Base-by-base conservation (phyloP, 106 monocot genomes). In the Dendrobium huoshanense region DNA sequence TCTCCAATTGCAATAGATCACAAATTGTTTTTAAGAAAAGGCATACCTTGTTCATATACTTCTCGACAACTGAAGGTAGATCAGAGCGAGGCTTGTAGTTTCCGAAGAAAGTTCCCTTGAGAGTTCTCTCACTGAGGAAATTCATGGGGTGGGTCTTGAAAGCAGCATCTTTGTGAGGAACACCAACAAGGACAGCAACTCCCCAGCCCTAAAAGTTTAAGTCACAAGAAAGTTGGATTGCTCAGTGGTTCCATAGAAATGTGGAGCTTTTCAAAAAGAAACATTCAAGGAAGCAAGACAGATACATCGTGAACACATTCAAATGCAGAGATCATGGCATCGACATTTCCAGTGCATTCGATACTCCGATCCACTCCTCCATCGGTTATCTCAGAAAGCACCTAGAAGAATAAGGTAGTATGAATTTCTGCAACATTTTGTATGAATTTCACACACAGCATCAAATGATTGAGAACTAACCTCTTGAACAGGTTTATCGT, bases 11-110 rank as follows among this genome's bases (percentile, higher is more conserved):
- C 51, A 13, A 51, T 13, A 51, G 61, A 24, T n/a, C 22, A n/a
- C 24, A 61, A 4, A 22, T 4, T 5, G n/a, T n/a, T 20, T 61
- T 24, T 1, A 1, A n/a, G 4, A 0, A 70, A 27, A 17, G 9
- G 25, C 18, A 18, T 85, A 87, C 88, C 88, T 86, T 89, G 49
- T 81, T 85, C 88, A 95, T 72, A 81, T 91, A 95, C 82, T 84
- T 76, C 76, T 95, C 92, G 13, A 95, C 95, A 51, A 95, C 88
- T 1, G 72, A 25, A 77, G 95, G 95, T 25, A 95, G 75, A 77
- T 95, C 90, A 5, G 87, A 79, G 19, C 91, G 89, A 4, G 96
- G 96, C 29, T 91, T 96, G 82, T 96, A 96, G 91, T 96, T 93
- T 20, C 96, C 93, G 48, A 89, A 96, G 87, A 93, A 90, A 33